Conservation (phyloP, 1,284 basidiomycete genomes). For the Wallemia ichthyophaga region DNA sequence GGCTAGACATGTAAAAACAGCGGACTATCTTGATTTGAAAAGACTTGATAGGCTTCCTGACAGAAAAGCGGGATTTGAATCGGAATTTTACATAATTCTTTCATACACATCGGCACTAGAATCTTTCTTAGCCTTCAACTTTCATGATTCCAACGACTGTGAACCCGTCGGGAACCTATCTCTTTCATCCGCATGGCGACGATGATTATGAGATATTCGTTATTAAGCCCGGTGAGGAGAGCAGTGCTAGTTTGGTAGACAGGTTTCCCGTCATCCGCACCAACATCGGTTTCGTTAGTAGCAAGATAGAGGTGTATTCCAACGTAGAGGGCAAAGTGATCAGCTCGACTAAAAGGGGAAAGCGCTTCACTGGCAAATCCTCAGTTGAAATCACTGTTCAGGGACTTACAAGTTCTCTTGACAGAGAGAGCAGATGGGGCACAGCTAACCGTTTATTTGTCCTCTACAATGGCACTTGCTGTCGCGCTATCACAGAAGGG, state of each 20-base stretch:
- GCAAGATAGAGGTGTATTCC: background rate
- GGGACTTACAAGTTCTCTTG: background rate
- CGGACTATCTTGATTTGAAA: no score
- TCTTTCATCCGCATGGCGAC: background rate
- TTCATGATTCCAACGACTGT: no score
- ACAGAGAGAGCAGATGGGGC: background rate
- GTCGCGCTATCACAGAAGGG: background rate
- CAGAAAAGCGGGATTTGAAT: no score
- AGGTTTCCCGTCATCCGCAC: background rate
- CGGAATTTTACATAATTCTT: no score
- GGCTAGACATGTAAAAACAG: no score
- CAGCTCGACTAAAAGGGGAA: background rate
- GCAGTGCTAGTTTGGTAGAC: background rate
- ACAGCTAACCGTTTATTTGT: background rate
- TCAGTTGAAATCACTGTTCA: background rate
- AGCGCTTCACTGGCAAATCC: background rate
- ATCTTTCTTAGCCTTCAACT: no score
- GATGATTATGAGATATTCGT: background rate
- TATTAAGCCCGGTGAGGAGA: background rate
- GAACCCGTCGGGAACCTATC: background rate
- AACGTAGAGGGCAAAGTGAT: background rate
- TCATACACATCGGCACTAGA: no score
- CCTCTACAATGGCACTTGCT: background rate
- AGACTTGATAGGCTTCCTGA: no score
- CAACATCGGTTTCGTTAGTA: background rate